A percentile compares a stretch with the other conserved stretches of the same genome.
Conservation (phyloP, 1,139 yeast genomes). For the Diutina siamensis region DNA sequence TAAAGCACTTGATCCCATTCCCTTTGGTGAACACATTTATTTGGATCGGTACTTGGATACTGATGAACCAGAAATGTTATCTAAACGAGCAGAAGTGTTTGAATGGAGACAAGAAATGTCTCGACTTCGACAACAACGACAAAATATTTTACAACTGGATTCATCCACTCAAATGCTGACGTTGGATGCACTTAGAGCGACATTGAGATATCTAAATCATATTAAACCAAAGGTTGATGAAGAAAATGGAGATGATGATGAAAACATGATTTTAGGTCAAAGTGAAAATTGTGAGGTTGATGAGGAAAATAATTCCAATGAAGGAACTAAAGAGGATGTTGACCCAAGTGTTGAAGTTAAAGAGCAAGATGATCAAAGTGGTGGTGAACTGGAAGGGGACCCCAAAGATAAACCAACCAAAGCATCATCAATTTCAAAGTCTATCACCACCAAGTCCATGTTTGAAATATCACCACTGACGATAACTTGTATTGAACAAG, state of each 20-base stretch:
- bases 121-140: conserved; percentile 31
- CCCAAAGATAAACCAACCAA: background rate
- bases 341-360: background rate
- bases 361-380: background rate
- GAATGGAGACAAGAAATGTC: conserved; percentile 51
- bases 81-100: conserved; percentile 47
- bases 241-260: conserved; percentile 14
- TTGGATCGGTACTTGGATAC: conserved; percentile 84
- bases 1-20: conserved; percentile 72
- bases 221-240: background rate
- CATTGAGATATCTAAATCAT: conserved; percentile 32
- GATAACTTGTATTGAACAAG: conserved; percentile 22
- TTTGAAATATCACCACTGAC: conserved; percentile 13
- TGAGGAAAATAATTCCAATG: background rate
- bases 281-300: conserved; percentile 8
- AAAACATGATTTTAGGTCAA: conserved; percentile 10
- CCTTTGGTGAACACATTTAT: conserved; percentile 65
- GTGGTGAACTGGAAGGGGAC: background rate
- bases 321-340: background rate
- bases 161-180: conserved; percentile 39
- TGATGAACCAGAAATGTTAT: conserved; percentile 41
- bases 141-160: conserved; percentile 30
- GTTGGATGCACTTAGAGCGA: conserved; percentile 34
- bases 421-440: background rate
- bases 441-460: no score